Evolutionary conservation across 2,329 filamentous ascomycete genomes (phyloP), one percentile per base, ranked within the genome.

Genomic region (Sarocladium brachiariae): DNA sequence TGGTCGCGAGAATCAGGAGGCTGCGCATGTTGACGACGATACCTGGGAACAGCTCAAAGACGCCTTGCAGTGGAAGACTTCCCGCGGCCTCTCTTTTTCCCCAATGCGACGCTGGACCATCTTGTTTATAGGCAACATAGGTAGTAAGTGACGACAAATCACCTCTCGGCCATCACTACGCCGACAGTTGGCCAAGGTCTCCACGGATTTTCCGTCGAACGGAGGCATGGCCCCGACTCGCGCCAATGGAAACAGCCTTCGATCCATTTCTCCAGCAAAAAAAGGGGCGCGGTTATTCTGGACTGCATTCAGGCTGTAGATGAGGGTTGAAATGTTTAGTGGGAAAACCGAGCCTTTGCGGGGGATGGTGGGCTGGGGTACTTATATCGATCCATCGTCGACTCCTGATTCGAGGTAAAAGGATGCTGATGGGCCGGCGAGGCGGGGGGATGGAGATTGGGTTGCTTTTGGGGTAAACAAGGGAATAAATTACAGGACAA

Each of bases 1-100:
- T 52, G 34, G 56, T 53, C 50, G 61, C 55, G 23, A 52, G 24
- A 13, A 37, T 23, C 33, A 52, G 31, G 27, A 52, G 50, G 34
- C 27, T 37, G 24, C 34, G 43, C 50, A 52, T 51, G 18, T 23
- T 51, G 46, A 31, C 43, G 39, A 43, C 13, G 21, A 31, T 24
- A 47, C 43, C 19, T 11, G 19, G 9, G 21, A 16, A 10, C 4
- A 16, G 7, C 19, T 23, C 25, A 19, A 47, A 31, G 39, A 9
- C n/a, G 13, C 5, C 39, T n/a, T 9, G 11, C 13, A n/a, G n/a
- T n/a, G n/a, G n/a, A n/a, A n/a, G n/a, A n/a, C n/a, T n/a, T n/a
- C n/a, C n/a, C n/a, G n/a, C n/a, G n/a, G n/a, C 13, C 24, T 27
- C n/a, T 45, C 21, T 16, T 39, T 16, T 7, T 39, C 13, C 27